Evolutionary conservation across 148 eudicot genomes (phyloP), one percentile per base, ranked within the genome.

Genomic region (Arctostaphylos glauca): DNA sequence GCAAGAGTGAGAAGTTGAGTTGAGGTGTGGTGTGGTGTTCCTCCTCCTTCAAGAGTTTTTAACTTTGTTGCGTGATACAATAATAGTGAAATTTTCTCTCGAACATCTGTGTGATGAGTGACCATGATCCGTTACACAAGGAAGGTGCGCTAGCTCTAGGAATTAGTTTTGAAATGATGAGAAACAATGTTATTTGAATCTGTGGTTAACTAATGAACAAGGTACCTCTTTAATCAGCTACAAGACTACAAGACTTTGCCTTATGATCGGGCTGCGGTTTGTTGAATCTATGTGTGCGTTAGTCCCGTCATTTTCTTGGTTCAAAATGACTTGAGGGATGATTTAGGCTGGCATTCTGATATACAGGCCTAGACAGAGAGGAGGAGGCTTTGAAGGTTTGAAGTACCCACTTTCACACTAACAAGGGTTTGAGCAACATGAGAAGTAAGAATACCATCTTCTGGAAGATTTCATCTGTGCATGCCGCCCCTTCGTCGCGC

Each of bases 381-480:
- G 4, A 47, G 0, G 52, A 43, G 52, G 50, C 75, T 43, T 74
- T 13, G 78, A 75, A 50, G 56, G 59, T 75, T 75, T 75, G 59
- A 75, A 75, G 78, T 43, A 52, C 78, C 50, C n/a, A 12, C 5
- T 75, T 25, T 13, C n/a, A 8, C 19, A 25, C 59, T 75, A 75
- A 75, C 78, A 75, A 75, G 78, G 52, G 44, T 31, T 75, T 53
- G 78, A 75, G 58, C 78, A 75, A 52, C 78, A 75, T 9, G 10
- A 50, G 44, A 50, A 75, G 59, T 59, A 75, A 23, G 58, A 75
- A 50, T 50, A 75, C 78, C 78, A 75, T 75, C 25, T 75, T 52
- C 23, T 50, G 59, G 78, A 75, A 75, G 59, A 49, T 75, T 75
- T 50, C 52, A 6, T 13, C 54, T 19, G 54, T 23, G 58, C 78